Evolutionary conservation across 2,329 filamentous ascomycete species (phyloP), one percentile per base, ranked within the genome.

Genomic region (Aspergillus fumigatus): DNA sequence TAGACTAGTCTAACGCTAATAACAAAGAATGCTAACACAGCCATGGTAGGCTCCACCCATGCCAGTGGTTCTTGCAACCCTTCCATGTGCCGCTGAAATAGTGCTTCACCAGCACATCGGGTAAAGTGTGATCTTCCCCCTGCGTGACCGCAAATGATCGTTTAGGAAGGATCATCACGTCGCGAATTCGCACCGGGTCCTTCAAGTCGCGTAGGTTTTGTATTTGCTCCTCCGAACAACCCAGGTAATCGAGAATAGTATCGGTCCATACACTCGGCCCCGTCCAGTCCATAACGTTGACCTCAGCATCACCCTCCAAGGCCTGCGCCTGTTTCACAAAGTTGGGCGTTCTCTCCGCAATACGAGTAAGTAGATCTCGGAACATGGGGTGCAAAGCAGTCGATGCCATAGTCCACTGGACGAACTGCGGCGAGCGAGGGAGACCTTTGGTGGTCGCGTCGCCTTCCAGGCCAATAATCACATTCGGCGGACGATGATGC

Each of bases 11-110:
- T 14, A 38, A 38, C 32, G 14, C 32, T 38, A 47, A 47, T 29
- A 47, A 1, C 25, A 47, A 47, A 11, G n/a, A 19, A 43, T 43
- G 5, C 32, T 47, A 47, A 23, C 43, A 47, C 14, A 21, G 4
- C 43, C 43, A 47, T 25, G 21, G 21, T 25, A 47, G 4, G 11
- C 17, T 17, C 43, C 43, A 25, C 21, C 43, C 43, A 23, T 23
- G 19, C 43, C 41, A 45, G 8, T 17, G n/a, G 21, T 25, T 47
- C 23, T 47, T 47, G 21, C 43, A 47, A 47, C 21, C 11, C 38
- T 54, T 54, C 53, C 53, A 54, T n/a, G 47, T 54, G 38, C 53
- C 53, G 4, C 23, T 32, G 26, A 54, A 54, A 54, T 54, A 54
- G 35, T 54, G 53, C 35, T 54, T 54, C n/a, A 54, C 48, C 53